Conservation (phyloP, 106 monocot species). For the Amphibolis antarctica region DNA sequence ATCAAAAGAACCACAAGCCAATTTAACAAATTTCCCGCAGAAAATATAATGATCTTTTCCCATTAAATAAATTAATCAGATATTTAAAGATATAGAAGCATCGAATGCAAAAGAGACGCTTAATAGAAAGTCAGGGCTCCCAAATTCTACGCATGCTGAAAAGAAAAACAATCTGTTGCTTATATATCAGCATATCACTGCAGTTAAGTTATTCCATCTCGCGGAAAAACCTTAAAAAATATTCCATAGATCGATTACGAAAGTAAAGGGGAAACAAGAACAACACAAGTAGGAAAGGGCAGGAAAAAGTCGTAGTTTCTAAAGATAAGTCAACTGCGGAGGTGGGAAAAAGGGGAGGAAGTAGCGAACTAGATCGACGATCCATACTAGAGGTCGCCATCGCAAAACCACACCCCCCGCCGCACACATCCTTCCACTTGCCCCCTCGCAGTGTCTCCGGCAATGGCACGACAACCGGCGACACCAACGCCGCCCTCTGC, state of each 20-base stretch:
- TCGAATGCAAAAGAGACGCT: background rate
- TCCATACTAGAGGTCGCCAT: constrained; percentile 71
- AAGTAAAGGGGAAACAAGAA: no score
- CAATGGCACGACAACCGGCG: constrained; percentile 36
- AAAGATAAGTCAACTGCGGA: no score
- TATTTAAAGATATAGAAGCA: background rate
- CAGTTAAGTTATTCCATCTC: no score
- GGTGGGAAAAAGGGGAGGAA: no score
- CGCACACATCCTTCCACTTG: constrained; percentile 71
- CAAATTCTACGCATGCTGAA: background rate
- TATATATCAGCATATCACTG: no score
- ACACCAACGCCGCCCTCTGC: constrained; percentile 62
- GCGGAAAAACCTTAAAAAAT: no score
- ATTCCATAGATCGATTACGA: no score
- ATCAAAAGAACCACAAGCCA: constrained; percentile 1
- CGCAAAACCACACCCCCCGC: constrained; percentile 93
- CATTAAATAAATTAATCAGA: no score
- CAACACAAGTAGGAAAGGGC: no score
- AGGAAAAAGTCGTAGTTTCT: no score
- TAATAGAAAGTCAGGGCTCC: background rate
- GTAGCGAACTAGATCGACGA: background rate
- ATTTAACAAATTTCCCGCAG: background rate
- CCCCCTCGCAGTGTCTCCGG: constrained; percentile 45
- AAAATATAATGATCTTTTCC: no score
- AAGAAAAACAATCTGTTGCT: background rate